Evolutionary conservation across 2,329 filamentous ascomycete species (phyloP).

Genomic region (Atkinsonella hypoxylon): DNA sequence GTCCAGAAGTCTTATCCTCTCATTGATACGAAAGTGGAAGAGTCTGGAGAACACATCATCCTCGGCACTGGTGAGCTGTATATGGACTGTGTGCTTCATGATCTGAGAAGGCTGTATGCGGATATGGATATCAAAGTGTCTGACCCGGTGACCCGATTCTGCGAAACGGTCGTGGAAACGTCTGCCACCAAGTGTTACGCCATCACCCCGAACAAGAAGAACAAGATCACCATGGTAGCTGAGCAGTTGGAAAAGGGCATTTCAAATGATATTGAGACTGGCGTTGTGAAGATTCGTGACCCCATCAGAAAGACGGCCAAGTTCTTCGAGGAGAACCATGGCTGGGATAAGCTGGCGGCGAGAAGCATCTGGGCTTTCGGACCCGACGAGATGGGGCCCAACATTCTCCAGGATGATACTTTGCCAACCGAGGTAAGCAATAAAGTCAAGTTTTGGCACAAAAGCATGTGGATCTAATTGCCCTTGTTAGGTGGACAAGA

Average conservation of each 20-base stretch:
- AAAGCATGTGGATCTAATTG: neutral
- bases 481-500: constrained; percentile 67
- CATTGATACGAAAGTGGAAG: constrained; percentile 92
- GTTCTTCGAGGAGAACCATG: constrained; percentile 95
- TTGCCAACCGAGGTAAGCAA: constrained; percentile 65
- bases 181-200: constrained; percentile 97
- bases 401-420: constrained; percentile 94
- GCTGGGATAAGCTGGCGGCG: constrained; percentile 89
- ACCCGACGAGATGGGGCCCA: constrained; percentile 86
- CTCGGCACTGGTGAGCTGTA: constrained; percentile 96
- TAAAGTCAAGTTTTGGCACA: neutral
- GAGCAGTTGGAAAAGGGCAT: constrained; percentile 93
- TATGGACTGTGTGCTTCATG: constrained; percentile 97
- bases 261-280: constrained; percentile 84
- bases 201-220: constrained; percentile 97
- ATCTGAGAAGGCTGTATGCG: constrained; percentile 83
- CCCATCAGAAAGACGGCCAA: constrained; percentile 87
- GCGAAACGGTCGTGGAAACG: constrained; percentile 94
- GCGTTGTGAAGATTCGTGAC: constrained; percentile 82
- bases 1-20: constrained; percentile 97
- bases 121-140: constrained; percentile 99
- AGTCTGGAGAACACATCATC: constrained; percentile 92
- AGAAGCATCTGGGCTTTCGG: constrained; percentile 98
- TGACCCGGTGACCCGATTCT: constrained; percentile 93
- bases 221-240: constrained; percentile 97